Percentiles rank a stretch among this genome's conserved stretches.
phyloP scores from a whole-genome alignment of 192 early-diverging fungal genomes.

The Phycomyces nitens region DNA sequence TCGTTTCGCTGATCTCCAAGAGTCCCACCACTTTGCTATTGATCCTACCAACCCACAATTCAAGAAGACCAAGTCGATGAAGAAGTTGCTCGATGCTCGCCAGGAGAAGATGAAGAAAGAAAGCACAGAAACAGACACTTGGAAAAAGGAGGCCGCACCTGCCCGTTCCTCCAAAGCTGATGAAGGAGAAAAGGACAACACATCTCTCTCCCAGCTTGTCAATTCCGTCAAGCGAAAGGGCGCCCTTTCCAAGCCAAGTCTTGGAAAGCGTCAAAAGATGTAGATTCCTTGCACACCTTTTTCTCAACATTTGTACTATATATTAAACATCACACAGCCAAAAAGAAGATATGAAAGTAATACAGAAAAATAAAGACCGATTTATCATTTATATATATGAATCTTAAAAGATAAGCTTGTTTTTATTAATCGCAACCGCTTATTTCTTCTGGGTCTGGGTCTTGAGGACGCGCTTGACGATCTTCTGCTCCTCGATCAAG shows the following conservation, averaged over 20 bases:
- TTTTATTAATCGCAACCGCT: constrained; percentile 1
- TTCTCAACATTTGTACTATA: not conserved
- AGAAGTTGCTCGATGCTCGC: constrained; percentile 60
- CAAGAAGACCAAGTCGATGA: constrained; percentile 83
- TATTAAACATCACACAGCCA: no score
- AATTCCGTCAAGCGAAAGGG: constrained; percentile 63
- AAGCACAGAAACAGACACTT: constrained; percentile 21
- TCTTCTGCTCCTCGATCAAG: constrained; percentile 99
- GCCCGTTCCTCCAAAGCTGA: not conserved
- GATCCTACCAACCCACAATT: constrained; percentile 94
- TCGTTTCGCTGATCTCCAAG: constrained; percentile 76
- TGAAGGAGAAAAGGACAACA: constrained; percentile 31
- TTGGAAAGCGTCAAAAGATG: constrained; percentile 27
- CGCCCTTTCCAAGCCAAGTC: constrained; percentile 41
- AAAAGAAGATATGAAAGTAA: no score
- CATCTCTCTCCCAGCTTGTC: constrained; percentile 50
- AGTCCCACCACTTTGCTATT: constrained; percentile 87
- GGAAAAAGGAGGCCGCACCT: constrained; percentile 21
- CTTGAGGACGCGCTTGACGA: constrained; percentile 99
- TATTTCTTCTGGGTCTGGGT: constrained; percentile 36
- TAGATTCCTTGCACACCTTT: not conserved
- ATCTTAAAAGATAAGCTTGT: no score
- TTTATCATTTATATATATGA: no score
- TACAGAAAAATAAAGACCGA: no score
- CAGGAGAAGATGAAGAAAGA: constrained; percentile 39